Evolutionary conservation across 2,329 filamentous ascomycete species (phyloP).

Genomic region (Amesomyces nigricolor): DNA sequence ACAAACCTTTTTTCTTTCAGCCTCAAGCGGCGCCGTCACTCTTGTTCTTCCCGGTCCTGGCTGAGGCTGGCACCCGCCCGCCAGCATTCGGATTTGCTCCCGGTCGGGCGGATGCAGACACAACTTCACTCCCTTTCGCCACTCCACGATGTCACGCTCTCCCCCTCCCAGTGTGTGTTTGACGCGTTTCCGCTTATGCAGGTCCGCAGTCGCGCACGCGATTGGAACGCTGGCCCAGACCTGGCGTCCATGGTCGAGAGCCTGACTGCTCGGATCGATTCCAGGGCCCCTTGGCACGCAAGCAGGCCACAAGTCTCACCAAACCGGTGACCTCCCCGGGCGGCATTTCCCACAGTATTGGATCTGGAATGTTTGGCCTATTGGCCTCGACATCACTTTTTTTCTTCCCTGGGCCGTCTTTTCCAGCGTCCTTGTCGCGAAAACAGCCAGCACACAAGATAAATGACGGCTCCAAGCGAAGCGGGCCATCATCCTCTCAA

Average conservation of each 20-base stretch:
- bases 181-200: constrained; percentile 4
- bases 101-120: not conserved
- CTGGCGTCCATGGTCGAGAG: not conserved
- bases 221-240: not conserved
- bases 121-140: not conserved
- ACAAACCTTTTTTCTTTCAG: not conserved
- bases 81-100: not conserved
- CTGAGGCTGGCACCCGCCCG: not conserved
- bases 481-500: not conserved
- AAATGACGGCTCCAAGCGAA: constrained; percentile 13
- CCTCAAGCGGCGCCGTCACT: not conserved
- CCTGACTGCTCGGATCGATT: not conserved
- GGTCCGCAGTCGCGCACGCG: constrained; percentile 2
- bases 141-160: not conserved
- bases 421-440: not conserved
- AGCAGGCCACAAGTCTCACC: too few relatives aligned
- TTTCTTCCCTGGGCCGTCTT: not conserved
- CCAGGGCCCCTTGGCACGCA: not conserved
- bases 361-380: too few relatives aligned
- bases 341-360: too few relatives aligned
- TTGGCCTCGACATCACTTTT: not conserved
- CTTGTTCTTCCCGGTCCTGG: not conserved
- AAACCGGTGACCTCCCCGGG: too few relatives aligned
- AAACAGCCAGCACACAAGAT: constrained; percentile 9
- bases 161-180: not conserved